Conservation (phyloP, 2,329 filamentous ascomycete species). For the Arthroderma sp. region DNA sequence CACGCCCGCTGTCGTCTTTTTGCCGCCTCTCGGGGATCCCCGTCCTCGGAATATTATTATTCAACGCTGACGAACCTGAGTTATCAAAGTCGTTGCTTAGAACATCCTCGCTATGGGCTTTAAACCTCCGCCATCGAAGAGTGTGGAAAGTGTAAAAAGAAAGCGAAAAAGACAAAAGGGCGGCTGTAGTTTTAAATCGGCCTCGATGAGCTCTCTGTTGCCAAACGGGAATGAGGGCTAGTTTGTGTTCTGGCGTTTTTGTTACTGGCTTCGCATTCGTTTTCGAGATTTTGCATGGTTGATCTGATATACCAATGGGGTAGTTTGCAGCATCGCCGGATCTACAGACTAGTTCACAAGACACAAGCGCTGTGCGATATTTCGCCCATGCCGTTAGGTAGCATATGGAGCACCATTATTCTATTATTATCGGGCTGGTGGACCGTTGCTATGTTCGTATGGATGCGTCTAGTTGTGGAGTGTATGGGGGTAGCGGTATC, state of each 20-base stretch:
- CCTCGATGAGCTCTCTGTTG: background rate
- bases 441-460: background rate
- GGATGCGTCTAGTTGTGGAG: too few species aligned
- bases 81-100: background rate
- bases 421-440: background rate
- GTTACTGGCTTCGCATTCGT: background rate
- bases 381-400: background rate
- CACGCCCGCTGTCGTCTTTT: background rate
- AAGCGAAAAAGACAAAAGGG: background rate
- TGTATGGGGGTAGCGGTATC: too few species aligned
- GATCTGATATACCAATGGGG: too few species aligned
- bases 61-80: background rate
- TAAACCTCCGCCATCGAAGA: background rate
- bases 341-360: background rate
- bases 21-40: background rate
- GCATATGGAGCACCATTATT: too few species aligned
- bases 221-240: background rate
- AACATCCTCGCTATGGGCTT: background rate
- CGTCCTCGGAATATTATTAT: background rate
- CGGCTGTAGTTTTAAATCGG: background rate
- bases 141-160: background rate
- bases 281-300: background rate
- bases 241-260: background rate
- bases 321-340: background rate
- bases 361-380: background rate